Percentiles rank a stretch among this genome's conserved stretches.
Evolutionary conservation across 75 land plant genomes (phyloP).

Genomic region (Picea glauca): DNA sequence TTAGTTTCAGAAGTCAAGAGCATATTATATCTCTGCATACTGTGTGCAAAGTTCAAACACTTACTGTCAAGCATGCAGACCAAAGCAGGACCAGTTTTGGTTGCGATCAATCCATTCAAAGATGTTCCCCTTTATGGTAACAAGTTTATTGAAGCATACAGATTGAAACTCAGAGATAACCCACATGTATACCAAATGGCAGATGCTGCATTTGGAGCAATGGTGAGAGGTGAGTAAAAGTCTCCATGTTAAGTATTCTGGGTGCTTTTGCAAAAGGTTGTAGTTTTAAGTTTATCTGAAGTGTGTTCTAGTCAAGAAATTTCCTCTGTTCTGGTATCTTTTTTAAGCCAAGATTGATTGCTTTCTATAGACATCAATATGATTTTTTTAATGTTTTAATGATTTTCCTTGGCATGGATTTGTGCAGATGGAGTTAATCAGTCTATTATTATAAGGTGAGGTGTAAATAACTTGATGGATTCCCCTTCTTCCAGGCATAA

Average conservation of each 20-base stretch:
- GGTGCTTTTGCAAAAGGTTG: background rate
- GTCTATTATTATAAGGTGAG: constrained; percentile 84
- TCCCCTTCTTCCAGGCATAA: background rate
- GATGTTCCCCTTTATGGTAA: constrained; percentile 62
- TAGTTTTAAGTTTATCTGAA: background rate
- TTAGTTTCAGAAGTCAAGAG: background rate
- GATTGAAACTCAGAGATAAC: constrained; percentile 37
- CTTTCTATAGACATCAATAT: background rate
- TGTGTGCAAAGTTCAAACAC: constrained; percentile 1
- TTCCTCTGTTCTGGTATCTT: background rate
- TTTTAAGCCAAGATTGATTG: background rate
- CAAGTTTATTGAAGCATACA: constrained; percentile 57
- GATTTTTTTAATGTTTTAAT: background rate
- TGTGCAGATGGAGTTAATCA: constrained; percentile 75
- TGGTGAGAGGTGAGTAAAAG: constrained; percentile 64
- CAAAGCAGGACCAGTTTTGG: constrained; percentile 92
- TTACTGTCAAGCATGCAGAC: constrained; percentile 50
- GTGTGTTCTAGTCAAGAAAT: background rate
- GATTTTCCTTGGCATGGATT: background rate
- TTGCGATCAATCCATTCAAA: constrained; percentile 96
- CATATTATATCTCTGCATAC: background rate
- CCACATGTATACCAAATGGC: constrained; percentile 93
- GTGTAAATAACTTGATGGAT: background rate
- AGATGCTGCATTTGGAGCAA: constrained; percentile 69
- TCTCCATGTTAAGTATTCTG: background rate